These are phyloP conservation scores for Vaccinium corymbosum DNA, from an alignment of 148 eudicot genomes.

Conservation along the genomic window DNA sequence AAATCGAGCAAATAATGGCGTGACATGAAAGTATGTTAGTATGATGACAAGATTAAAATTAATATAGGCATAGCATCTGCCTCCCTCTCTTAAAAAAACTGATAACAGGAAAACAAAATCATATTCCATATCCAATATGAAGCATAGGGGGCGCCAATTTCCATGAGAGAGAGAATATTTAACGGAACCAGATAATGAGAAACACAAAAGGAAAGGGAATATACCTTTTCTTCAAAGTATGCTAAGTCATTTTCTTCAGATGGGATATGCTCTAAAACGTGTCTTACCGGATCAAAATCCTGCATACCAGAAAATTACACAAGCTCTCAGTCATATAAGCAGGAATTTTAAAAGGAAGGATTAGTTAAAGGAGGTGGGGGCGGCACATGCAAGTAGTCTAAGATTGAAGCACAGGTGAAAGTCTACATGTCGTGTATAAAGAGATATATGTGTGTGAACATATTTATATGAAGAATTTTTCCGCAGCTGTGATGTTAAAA, in stretches of 20 bases:
- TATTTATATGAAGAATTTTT: neutral
- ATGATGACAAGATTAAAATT: neutral
- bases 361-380: neutral
- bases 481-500: neutral
- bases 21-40: slow-evolving; percentile 10
- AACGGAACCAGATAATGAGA: neutral
- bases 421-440: neutral
- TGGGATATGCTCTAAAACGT: slow-evolving; percentile 61
- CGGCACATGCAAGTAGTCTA: neutral
- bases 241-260: slow-evolving; percentile 66
- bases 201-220: neutral
- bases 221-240: slow-evolving; percentile 80
- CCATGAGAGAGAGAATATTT: neutral
- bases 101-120: neutral
- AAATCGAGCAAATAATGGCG: neutral
- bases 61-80: neutral
- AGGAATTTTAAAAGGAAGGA: neutral
- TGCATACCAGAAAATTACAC: slow-evolving; percentile 24
- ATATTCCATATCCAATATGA: slow-evolving; percentile 6
- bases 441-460: neutral
- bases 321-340: slow-evolving; percentile 10
- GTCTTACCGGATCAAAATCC: slow-evolving; percentile 85
- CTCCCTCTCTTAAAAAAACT: neutral
- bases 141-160: neutral
- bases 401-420: neutral